Conservation (phyloP, 331 rosid species). For the Dryas integrifolia region DNA sequence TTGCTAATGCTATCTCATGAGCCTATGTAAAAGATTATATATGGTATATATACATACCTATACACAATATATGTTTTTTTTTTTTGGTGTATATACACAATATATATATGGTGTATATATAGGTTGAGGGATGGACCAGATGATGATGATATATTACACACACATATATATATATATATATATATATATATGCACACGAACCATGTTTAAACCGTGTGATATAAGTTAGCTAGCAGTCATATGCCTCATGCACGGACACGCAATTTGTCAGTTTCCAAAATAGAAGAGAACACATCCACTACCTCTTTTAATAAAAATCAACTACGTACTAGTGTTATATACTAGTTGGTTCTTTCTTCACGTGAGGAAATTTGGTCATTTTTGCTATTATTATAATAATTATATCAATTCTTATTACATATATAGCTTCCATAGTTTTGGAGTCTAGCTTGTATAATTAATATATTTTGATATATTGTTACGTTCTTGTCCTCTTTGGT, state of each 20-base stretch:
- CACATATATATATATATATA: too few relatives aligned
- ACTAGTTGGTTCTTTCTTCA: not conserved
- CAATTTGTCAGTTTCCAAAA: constrained; percentile 48
- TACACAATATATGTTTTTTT: too few relatives aligned
- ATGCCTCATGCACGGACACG: constrained; percentile 12
- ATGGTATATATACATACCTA: too few relatives aligned
- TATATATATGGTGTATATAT: too few relatives aligned
- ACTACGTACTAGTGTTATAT: not conserved
- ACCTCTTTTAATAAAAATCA: constrained; percentile 21
- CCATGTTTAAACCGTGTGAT: constrained; percentile 52
- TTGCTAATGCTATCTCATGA: too few relatives aligned
- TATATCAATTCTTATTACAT: too few relatives aligned
- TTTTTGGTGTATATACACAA: too few relatives aligned
- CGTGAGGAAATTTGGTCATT: constrained; percentile 8
- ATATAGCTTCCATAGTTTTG: too few relatives aligned
- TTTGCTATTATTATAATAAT: not conserved
- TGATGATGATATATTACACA: too few relatives aligned
- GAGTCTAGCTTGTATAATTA: too few relatives aligned
- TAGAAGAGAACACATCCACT: constrained; percentile 41
- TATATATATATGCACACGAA: constrained; percentile 3
- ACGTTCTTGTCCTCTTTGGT: not conserved
- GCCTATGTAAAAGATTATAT: too few relatives aligned
- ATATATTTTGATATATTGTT: not conserved
- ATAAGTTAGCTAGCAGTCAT: constrained; percentile 26
- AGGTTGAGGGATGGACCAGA: too few relatives aligned